Percentiles rank a stretch among this genome's conserved stretches.
phyloP scores from a whole-genome alignment of 1,284 basidiomycete genomes.

The Phellopilus nigrolimitatus region DNA sequence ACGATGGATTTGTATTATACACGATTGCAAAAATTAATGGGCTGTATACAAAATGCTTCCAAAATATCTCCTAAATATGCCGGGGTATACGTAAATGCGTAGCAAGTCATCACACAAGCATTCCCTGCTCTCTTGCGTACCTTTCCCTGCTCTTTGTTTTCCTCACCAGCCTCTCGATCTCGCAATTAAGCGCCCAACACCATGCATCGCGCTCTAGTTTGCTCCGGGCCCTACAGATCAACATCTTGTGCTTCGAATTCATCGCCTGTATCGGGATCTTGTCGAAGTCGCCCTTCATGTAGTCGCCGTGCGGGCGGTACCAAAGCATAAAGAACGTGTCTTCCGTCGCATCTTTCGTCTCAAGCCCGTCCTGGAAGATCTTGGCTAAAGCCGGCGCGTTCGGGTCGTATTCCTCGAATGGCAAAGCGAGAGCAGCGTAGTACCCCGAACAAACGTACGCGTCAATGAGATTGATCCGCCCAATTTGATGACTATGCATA shows the following conservation, averaged over 20 bases:
- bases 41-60: not conserved
- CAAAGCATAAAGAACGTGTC: slow-evolving; percentile 72
- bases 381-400: slow-evolving; percentile 48
- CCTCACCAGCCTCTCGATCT: slow-evolving; percentile 73
- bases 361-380: slow-evolving; percentile 76
- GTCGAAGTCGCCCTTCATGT: slow-evolving; percentile 20
- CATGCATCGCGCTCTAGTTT: slow-evolving; percentile 81
- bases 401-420: slow-evolving; percentile 54
- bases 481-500: slow-evolving; percentile 44
- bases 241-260: slow-evolving; percentile 55
- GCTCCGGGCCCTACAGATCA: slow-evolving; percentile 71
- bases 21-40: not conserved
- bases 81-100: slow-evolving; percentile 3
- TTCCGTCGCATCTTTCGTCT: slow-evolving; percentile 71
- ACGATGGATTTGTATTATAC: not conserved
- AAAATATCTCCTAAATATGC: slow-evolving; percentile 17
- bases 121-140: slow-evolving; percentile 52
- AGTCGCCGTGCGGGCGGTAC: slow-evolving; percentile 41
- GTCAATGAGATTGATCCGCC: slow-evolving; percentile 60
- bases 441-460: slow-evolving; percentile 77
- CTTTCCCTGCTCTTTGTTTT: slow-evolving; percentile 53
- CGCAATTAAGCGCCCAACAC: slow-evolving; percentile 81
- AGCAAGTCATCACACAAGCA: not conserved
- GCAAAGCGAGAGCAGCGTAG: slow-evolving; percentile 62
- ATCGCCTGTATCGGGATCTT: slow-evolving; percentile 43